phyloP scores from a whole-genome alignment of 352 stramenopile species.

The Phytophthora cryptogea region DNA sequence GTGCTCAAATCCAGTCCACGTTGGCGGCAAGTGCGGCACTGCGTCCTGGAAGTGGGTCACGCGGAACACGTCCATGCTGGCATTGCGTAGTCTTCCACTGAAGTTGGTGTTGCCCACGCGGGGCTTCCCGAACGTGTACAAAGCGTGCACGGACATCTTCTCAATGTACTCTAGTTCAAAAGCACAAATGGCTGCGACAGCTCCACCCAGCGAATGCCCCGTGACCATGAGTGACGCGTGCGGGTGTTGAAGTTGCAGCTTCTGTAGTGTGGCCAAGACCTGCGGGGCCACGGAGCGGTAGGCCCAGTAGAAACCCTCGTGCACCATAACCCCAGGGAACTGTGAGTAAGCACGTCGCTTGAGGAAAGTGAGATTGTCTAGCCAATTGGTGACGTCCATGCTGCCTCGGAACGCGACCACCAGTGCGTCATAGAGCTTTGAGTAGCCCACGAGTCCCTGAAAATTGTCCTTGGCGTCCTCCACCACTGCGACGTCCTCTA shows the following conservation, averaged over 20 bases:
- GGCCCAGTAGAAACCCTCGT: slow-evolving; percentile 84
- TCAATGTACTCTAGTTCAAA: slow-evolving; percentile 76
- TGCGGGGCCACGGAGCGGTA: slow-evolving; percentile 66
- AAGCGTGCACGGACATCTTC: slow-evolving; percentile 48
- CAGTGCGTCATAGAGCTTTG: slow-evolving; percentile 47
- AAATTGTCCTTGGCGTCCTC: slow-evolving; percentile 78
- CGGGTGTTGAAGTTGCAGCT: slow-evolving; percentile 41
- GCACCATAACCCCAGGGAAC: slow-evolving; percentile 67
- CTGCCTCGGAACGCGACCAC: slow-evolving; percentile 83
- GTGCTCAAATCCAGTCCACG: slow-evolving; percentile 79
- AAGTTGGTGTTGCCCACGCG: slow-evolving; percentile 78
- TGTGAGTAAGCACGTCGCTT: slow-evolving; percentile 68
- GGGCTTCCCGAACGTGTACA: slow-evolving; percentile 84
- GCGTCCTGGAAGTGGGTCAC: slow-evolving; percentile 81
- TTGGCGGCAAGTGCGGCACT: slow-evolving; percentile 77
- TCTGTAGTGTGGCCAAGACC: slow-evolving; percentile 42
- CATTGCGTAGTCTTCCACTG: slow-evolving; percentile 50
- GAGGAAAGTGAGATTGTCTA: slow-evolving; percentile 86
- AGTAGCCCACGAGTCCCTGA: slow-evolving; percentile 81
- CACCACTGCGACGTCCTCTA: slow-evolving; percentile 58
- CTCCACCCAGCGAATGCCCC: slow-evolving; percentile 77
- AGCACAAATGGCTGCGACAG: slow-evolving; percentile 70
- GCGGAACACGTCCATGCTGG: slow-evolving; percentile 66
- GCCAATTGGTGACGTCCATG: slow-evolving; percentile 85
- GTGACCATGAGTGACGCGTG: slow-evolving; percentile 61